phyloP scores from a whole-genome alignment of 805 yeast species.

The Metschnikowia koreensis region DNA sequence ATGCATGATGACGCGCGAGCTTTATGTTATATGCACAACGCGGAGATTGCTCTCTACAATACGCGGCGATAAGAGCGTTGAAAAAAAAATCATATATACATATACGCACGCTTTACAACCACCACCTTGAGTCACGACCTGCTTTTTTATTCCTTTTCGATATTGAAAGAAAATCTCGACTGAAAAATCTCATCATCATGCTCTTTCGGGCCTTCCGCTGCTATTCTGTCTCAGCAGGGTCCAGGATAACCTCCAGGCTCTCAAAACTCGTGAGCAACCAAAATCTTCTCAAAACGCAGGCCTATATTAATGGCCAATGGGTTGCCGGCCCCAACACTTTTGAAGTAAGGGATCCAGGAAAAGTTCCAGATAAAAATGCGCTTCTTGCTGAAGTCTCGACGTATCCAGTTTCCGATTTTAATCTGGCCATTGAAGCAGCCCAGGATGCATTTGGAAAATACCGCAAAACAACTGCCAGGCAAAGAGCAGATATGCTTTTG shows the following conservation, averaged over 20 bases:
- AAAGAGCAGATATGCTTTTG: constrained; percentile 51
- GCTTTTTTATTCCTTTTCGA: no score
- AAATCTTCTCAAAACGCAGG: constrained; percentile 56
- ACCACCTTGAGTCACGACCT: no score
- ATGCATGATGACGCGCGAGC: background rate
- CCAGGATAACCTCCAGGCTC: constrained; percentile 6
- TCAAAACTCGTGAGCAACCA: constrained; percentile 38
- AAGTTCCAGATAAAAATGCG: constrained; percentile 37
- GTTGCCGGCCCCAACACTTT: constrained; percentile 47
- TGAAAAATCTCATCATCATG: background rate
- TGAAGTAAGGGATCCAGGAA: constrained; percentile 75
- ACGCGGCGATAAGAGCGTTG: background rate
- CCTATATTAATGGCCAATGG: constrained; percentile 78
- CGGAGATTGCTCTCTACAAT: constrained; percentile 9
- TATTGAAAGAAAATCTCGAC: background rate
- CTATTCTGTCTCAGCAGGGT: constrained; percentile 2
- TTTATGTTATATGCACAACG: background rate
- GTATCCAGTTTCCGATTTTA: constrained; percentile 46
- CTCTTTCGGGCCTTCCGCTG: background rate
- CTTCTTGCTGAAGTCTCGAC: constrained; percentile 56
- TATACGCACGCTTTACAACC: no score
- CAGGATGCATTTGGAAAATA: constrained; percentile 50
- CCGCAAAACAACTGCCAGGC: constrained; percentile 53
- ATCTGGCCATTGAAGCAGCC: constrained; percentile 58
- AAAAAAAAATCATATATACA: background rate